Conservation (phyloP, 2,329 filamentous ascomycete species). For the Fusarium setosum region DNA sequence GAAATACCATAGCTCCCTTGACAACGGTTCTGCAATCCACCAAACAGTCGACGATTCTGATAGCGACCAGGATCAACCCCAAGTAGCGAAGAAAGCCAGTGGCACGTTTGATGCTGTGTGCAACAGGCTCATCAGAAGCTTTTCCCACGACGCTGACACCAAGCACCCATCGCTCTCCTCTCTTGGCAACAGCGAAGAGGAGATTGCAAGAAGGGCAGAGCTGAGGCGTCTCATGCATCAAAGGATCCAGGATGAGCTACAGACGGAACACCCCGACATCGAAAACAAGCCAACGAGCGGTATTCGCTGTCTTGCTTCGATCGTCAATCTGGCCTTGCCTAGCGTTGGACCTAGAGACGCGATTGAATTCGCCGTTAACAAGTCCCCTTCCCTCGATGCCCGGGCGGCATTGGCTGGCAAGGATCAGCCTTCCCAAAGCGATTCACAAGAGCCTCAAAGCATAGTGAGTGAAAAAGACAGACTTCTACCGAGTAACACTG, state of each 20-base stretch:
- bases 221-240: constrained; percentile 65
- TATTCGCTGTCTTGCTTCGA: constrained; percentile 39
- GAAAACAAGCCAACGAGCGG: constrained; percentile 43
- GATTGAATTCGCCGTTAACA: constrained; percentile 56
- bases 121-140: constrained; percentile 56
- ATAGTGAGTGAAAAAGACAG: not conserved
- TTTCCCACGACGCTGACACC: constrained; percentile 57
- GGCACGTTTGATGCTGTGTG: constrained; percentile 59
- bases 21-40: constrained; percentile 12
- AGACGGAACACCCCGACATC: constrained; percentile 55
- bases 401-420: not conserved
- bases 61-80: constrained; percentile 48
- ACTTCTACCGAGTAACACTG: not conserved
- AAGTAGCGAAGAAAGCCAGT: constrained; percentile 46
- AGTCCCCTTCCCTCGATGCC: constrained; percentile 3
- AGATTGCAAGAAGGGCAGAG: constrained; percentile 66
- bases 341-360: constrained; percentile 59
- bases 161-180: constrained; percentile 55
- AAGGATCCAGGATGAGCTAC: constrained; percentile 68
- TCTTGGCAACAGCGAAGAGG: constrained; percentile 61
- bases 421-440: constrained; percentile 8
- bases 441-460: not conserved
- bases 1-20: not conserved
- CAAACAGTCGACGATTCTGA: constrained; percentile 52
- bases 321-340: constrained; percentile 44